These are phyloP conservation scores for Euphrasia confusa DNA, from an alignment of 257 asterid species.

Conservation along the genomic window DNA sequence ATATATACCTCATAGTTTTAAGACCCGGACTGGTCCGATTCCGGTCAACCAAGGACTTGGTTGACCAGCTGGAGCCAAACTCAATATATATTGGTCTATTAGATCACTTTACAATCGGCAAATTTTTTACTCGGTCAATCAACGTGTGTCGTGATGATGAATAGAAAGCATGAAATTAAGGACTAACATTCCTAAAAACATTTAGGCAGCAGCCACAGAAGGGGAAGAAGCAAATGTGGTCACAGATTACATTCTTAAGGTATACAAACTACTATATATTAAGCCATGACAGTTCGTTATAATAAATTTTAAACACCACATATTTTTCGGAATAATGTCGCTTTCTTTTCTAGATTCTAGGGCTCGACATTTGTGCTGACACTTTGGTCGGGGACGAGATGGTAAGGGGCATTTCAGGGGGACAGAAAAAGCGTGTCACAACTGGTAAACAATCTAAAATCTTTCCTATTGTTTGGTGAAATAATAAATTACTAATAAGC, in stretches of 20 bases:
- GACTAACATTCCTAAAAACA: neutral
- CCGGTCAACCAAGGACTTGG: no score
- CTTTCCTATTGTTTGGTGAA: no score
- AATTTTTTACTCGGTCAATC: neutral
- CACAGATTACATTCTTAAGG: conserved; percentile 12
- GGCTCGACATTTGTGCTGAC: conserved; percentile 5
- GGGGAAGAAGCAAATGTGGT: conserved; percentile 16
- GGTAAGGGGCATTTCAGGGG: conserved; percentile 65
- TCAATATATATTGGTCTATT: no score
- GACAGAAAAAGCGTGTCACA: conserved; percentile 67
- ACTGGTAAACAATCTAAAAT: conserved; percentile 37
- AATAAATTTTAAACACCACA: no score
- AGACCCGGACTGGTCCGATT: no score
- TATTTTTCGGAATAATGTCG: no score
- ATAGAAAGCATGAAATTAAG: no score
- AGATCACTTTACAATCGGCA: neutral
- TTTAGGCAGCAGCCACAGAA: conserved; percentile 45
- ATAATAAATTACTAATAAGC: no score
- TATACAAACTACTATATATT: neutral
- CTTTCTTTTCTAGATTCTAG: neutral
- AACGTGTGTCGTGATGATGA: no score
- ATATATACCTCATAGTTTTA: neutral
- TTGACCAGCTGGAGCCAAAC: no score
- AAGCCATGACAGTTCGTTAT: no score
- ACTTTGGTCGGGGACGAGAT: conserved; percentile 14